Conservation (phyloP, 75 land plant genomes). For the Azolla pinnata region DNA sequence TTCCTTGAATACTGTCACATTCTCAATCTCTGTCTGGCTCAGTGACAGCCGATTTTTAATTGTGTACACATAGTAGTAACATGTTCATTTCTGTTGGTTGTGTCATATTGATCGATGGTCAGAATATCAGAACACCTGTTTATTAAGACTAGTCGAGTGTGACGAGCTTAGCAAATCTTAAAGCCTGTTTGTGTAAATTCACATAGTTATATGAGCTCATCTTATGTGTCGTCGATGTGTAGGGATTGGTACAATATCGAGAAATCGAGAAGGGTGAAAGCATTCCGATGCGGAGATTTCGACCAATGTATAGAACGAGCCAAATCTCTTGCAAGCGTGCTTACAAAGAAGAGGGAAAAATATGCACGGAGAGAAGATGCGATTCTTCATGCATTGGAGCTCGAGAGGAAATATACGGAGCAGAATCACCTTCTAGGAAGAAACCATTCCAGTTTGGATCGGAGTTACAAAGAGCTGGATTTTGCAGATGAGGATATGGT, state of each 20-base stretch:
- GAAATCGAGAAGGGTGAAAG: constrained; percentile 81
- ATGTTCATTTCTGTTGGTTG: no score
- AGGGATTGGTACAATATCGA: constrained; percentile 95
- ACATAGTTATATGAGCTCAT: no score
- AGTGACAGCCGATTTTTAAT: no score
- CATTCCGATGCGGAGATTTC: constrained; percentile 88
- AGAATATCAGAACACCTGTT: no score
- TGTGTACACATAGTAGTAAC: no score
- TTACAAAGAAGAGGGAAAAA: constrained; percentile 75
- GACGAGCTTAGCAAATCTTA: no score
- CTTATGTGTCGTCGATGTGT: no score
- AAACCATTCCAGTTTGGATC: background rate
- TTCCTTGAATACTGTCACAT: no score
- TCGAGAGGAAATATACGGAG: constrained; percentile 49
- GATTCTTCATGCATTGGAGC: constrained; percentile 86
- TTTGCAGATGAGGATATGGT: constrained; percentile 7
- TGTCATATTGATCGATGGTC: no score
- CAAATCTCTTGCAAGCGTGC: constrained; percentile 49
- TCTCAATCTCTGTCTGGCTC: no score
- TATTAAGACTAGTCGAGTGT: no score
- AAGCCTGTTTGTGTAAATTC: no score
- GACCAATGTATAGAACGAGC: constrained; percentile 79
- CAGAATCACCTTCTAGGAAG: constrained; percentile 17
- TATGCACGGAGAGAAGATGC: constrained; percentile 95
- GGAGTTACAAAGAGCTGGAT: background rate